These are phyloP conservation scores for Carex myosuroides DNA, from an alignment of 176 grass and related monocot species.

Conservation along the genomic window DNA sequence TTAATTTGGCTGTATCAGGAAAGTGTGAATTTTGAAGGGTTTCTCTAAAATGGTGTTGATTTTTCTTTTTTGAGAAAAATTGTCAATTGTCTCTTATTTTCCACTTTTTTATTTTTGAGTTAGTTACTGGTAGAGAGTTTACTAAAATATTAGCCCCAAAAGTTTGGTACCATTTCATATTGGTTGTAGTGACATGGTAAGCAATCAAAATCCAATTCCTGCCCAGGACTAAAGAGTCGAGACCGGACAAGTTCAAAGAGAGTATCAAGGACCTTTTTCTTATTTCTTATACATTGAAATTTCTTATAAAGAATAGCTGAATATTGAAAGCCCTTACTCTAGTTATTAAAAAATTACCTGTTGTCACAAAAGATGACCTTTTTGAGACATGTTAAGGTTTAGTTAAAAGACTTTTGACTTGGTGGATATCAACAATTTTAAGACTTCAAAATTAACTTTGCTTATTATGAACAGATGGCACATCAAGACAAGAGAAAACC, in stretches of 20 bases:
- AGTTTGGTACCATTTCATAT: neutral
- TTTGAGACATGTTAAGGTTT: neutral
- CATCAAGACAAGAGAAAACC: neutral
- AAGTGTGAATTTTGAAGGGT: neutral
- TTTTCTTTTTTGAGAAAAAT: neutral
- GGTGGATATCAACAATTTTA: neutral
- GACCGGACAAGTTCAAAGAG: neutral
- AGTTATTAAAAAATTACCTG: neutral
- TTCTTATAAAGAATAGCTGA: neutral
- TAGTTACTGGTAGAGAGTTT: neutral
- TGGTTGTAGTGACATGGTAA: neutral
- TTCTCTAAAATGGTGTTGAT: neutral
- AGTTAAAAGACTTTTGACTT: neutral
- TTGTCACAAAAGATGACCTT: too few relatives aligned
- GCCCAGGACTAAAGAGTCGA: neutral
- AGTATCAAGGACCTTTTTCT: neutral
- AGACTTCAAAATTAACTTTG: neutral
- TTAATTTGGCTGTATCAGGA: neutral
- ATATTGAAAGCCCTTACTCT: neutral
- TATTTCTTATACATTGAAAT: neutral
- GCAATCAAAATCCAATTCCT: neutral
- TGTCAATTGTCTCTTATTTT: neutral
- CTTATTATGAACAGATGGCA: conserved; percentile 4
- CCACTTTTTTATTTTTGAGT: neutral
- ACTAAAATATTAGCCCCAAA: neutral